Evolutionary conservation across 495 filamentous ascomycete species (phyloP).

Genomic region (Sordaria brevicollis): DNA sequence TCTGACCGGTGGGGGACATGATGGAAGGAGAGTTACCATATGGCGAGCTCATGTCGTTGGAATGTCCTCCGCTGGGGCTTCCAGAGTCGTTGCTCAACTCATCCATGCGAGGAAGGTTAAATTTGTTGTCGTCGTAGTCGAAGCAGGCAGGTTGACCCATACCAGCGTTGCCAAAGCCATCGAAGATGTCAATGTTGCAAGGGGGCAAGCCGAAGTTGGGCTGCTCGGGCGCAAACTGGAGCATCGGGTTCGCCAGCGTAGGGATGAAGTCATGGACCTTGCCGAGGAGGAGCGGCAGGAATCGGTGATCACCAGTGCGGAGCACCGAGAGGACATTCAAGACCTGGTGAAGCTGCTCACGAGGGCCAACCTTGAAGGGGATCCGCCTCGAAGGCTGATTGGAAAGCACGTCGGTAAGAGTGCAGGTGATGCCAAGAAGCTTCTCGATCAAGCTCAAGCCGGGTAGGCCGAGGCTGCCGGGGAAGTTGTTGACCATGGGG

Average conservation of each 20-base stretch:
- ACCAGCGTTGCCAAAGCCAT: conserved; percentile 43
- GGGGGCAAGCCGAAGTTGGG: background rate
- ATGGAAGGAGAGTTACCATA: conserved; percentile 34
- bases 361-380: conserved; percentile 54
- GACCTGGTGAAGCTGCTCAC: conserved; percentile 62
- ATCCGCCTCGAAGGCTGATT: conserved; percentile 49
- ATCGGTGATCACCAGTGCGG: conserved; percentile 59
- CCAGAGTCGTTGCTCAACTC: conserved; percentile 28
- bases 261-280: conserved; percentile 62
- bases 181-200: conserved; percentile 44
- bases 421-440: conserved; percentile 63
- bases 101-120: conserved; percentile 27
- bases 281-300: conserved; percentile 57
- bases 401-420: conserved; percentile 62
- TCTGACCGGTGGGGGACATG: conserved; percentile 28
- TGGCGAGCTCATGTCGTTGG: conserved; percentile 35
- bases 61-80: conserved; percentile 22
- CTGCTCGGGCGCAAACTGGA: conserved; percentile 42
- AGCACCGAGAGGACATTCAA: conserved; percentile 54
- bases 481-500: conserved; percentile 54
- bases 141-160: conserved; percentile 34
- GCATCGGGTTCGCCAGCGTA: conserved; percentile 43
- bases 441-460: conserved; percentile 64
- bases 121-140: conserved; percentile 26
- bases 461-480: conserved; percentile 54